Evolutionary conservation across 192 early-diverging fungal genomes (phyloP).

Genomic region (Coemansia sp.): DNA sequence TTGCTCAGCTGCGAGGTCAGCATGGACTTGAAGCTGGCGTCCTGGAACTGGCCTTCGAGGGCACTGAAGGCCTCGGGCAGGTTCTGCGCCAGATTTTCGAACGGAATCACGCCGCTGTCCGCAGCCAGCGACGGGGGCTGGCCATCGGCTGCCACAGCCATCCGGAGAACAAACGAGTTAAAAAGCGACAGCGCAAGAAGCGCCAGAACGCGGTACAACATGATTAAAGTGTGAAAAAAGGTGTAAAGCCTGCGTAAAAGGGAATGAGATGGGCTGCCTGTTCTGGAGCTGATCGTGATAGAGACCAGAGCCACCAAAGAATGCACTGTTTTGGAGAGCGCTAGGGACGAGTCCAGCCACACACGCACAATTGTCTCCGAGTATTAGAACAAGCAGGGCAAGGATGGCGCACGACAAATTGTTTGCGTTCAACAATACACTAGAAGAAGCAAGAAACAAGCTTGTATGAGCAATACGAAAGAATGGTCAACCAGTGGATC

Average conservation of each 20-base stretch:
- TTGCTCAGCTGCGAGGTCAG: constrained; percentile 46
- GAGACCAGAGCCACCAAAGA: too few species aligned
- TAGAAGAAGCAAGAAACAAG: neutral
- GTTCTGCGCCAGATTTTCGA: constrained; percentile 45
- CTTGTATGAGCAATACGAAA: neutral
- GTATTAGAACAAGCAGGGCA: neutral
- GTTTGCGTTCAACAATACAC: neutral
- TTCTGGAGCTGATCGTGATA: too few species aligned
- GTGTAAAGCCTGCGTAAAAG: neutral
- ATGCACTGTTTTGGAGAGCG: too few species aligned
- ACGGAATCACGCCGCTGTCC: constrained; percentile 20
- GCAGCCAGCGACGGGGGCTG: neutral
- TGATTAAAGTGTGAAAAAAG: neutral
- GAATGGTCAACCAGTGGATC: too few species aligned
- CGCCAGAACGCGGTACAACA: neutral
- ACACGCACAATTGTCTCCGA: neutral
- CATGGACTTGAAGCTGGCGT: constrained; percentile 33
- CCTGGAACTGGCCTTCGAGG: constrained; percentile 38
- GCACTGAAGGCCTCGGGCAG: constrained; percentile 45
- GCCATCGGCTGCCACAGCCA: constrained; percentile 2
- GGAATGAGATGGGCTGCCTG: too few species aligned
- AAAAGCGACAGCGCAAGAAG: neutral
- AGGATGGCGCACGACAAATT: neutral
- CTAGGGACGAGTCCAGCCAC: neutral
- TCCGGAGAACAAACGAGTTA: constrained; percentile 1